A percentile compares a stretch with the other conserved stretches of the same genome.
These are phyloP conservation scores for Trichoderma lentiforme DNA, from an alignment of 2,329 filamentous ascomycete genomes.

Conservation along the genomic window DNA sequence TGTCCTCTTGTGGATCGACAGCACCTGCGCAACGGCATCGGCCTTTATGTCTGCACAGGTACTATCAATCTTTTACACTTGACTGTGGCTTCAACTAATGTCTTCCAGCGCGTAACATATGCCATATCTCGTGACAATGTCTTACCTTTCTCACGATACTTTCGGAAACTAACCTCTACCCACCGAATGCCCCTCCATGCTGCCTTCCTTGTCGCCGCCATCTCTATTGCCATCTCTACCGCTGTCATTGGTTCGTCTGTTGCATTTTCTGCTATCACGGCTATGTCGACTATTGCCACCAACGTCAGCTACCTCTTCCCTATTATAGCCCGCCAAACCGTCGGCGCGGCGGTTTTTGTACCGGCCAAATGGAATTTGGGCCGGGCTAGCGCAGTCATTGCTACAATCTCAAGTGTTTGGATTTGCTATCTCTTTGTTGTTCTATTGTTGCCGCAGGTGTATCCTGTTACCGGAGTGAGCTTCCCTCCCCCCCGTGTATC, in stretches of 20 bases:
- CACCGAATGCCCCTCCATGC: not conserved
- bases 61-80: not conserved
- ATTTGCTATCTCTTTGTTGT: not conserved
- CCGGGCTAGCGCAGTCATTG: not conserved
- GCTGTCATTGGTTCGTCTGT: not conserved
- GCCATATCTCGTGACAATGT: not conserved
- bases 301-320: not conserved
- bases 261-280: not conserved
- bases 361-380: not conserved
- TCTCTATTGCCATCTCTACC: not conserved
- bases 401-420: not conserved
- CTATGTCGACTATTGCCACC: not conserved
- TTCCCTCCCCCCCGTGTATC: not conserved
- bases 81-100: not conserved
- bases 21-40: not conserved
- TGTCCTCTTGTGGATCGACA: not conserved
- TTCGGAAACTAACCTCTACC: not conserved
- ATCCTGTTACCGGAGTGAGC: not conserved
- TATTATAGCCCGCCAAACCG: not conserved
- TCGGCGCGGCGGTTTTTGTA: not conserved
- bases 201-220: not conserved
- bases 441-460: not conserved
- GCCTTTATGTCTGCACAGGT: not conserved
- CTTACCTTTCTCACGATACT: not conserved
- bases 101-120: not conserved